Evolutionary conservation across 371 early-diverging fungal genomes (phyloP).

Genomic region (Phascolomyces articulosus): DNA sequence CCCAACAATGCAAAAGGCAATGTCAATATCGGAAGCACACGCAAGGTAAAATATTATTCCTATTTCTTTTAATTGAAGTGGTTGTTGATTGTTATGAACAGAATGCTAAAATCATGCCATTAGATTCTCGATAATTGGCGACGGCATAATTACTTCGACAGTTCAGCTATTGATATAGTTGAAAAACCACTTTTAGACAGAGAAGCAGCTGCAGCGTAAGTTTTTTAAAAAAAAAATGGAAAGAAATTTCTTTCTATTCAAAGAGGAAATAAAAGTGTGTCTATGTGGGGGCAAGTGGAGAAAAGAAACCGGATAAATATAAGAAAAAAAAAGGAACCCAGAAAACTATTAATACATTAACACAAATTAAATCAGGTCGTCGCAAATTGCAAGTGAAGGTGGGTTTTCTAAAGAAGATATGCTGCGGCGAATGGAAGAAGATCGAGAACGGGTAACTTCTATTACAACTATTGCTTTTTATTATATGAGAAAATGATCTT

Average conservation of each 20-base stretch:
- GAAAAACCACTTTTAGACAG: slow-evolving; percentile 51
- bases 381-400: slow-evolving; percentile 21
- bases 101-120: too few species aligned
- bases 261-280: too few species aligned
- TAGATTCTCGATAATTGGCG: slow-evolving; percentile 54
- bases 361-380: too few species aligned
- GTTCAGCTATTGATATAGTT: slow-evolving; percentile 44
- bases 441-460: slow-evolving; percentile 73
- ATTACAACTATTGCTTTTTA: too few species aligned
- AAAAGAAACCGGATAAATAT: background rate
- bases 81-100: too few species aligned
- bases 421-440: slow-evolving; percentile 77
- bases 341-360: background rate
- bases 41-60: slow-evolving; percentile 51
- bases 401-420: slow-evolving; percentile 68
- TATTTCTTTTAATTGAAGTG: too few species aligned
- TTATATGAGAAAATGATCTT: background rate
- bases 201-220: slow-evolving; percentile 22
- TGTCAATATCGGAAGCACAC: slow-evolving; percentile 69
- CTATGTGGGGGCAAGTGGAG: too few species aligned
- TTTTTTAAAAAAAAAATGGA: background rate
- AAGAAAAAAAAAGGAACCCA: background rate
- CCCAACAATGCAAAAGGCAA: slow-evolving; percentile 70
- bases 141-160: slow-evolving; percentile 40
- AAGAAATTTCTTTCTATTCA: too few species aligned